Evolutionary conservation across 768 basidiomycete genomes (phyloP).

Genomic region (Suillus placidus): DNA sequence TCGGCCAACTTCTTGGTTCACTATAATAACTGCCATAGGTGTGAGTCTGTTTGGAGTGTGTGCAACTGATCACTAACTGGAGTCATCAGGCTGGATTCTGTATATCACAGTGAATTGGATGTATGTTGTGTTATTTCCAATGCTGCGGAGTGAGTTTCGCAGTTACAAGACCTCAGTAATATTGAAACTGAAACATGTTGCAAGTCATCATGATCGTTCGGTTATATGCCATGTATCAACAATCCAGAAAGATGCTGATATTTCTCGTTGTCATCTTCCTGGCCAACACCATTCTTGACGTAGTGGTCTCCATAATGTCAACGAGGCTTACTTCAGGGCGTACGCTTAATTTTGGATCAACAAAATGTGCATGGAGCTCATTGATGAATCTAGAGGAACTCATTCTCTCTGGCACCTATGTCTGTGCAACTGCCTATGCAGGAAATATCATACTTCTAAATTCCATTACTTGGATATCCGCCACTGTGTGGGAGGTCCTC

Average conservation of each 20-base stretch:
- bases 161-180: background rate
- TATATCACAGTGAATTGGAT: background rate
- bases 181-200: background rate
- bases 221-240: constrained; percentile 2
- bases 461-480: background rate
- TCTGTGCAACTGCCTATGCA: background rate
- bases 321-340: background rate
- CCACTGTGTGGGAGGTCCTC: background rate
- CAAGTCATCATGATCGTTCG: background rate
- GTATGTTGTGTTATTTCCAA: background rate
- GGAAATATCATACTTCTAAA: background rate
- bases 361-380: background rate
- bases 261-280: background rate
- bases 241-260: background rate
- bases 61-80: background rate
- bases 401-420: background rate
- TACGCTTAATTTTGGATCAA: background rate
- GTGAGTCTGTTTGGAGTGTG: background rate
- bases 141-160: background rate
- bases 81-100: background rate
- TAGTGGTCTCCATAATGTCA: background rate
- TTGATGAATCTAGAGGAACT: background rate
- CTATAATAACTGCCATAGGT: background rate
- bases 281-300: background rate
- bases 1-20: background rate